phyloP scores from a whole-genome alignment of 179 eudicot genomes.

The Beta macrorhiza region DNA sequence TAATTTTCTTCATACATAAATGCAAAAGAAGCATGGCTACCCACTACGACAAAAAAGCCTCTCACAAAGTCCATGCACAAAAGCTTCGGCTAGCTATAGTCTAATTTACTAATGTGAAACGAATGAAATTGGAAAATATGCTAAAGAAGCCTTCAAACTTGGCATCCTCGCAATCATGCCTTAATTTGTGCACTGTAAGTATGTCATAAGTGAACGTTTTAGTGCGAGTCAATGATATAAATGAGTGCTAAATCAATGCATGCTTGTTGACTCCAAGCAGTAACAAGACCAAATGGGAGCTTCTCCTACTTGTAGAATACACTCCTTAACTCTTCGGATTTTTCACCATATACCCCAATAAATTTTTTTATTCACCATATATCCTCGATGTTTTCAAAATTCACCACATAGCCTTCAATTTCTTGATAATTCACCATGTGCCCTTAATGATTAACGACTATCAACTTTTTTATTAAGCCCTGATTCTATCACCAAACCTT shows the following conservation, averaged over 20 bases:
- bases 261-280: constrained; percentile 17
- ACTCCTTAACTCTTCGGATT: too few species aligned
- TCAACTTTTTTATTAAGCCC: too few species aligned
- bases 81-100: not conserved
- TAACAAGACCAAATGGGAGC: too few species aligned
- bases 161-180: constrained; percentile 8
- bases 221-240: not conserved
- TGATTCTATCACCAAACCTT: too few species aligned
- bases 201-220: not conserved
- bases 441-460: too few species aligned
- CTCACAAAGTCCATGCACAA: constrained; percentile 4
- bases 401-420: too few species aligned
- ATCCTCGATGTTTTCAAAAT: too few species aligned
- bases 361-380: too few species aligned
- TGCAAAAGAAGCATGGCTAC: not conserved
- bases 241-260: constrained; percentile 24
- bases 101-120: constrained; percentile 24
- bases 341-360: too few species aligned
- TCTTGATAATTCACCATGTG: too few species aligned
- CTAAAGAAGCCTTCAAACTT: constrained; percentile 18
- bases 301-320: too few species aligned
- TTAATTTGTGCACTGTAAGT: not conserved
- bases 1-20: not conserved
- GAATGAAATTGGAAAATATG: constrained; percentile 15
- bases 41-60: constrained; percentile 8